Evolutionary conservation across 371 early-diverging fungal species (phyloP), one percentile per base, ranked within the genome.

Genomic region (Apophysomyces trapeziformis): DNA sequence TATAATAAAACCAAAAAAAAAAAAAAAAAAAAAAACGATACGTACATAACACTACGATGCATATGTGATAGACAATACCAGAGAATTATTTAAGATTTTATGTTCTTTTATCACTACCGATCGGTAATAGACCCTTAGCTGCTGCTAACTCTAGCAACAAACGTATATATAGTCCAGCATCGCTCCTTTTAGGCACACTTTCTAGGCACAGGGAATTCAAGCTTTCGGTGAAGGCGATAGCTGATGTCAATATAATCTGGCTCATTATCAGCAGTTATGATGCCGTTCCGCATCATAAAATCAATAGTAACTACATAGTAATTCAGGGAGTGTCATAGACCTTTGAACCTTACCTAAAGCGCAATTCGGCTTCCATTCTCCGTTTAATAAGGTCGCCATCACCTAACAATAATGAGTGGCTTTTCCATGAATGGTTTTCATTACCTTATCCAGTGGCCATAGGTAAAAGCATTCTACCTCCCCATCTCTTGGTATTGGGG

Each of bases 341-440:
- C 14, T 14, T 12, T 26, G 9, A 4, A 0, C 6, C 0, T 68
- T 72, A 77, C 80, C 81, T 21, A 92, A 64, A 0, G 90, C 95
- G 63, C 96, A 91, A 71, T 97, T 96, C 0, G 93, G 92, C 76
- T 94, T 97, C 85, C 96, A 97, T 75, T 90, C 87, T 13, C 85
- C 87, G 0, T 57, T 69, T 4, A 81, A 66, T 39, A 96, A 73
- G 0, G 81, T 76, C 12, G 82, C 68, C 59, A 77, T 75, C 14
- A 89, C 79, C 82, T 84, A 50, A 26, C 16, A 45, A 58, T 61
- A 36, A 14, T 14, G 26, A 47, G 45, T 18, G 38, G 8, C 39
- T 2, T 38, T 26, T 2, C 8, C 59, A 12, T 58, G 21, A 5
- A 9, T 14, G 38, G 6, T 18, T 47, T 32, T 0, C n/a, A 66